Base-by-base conservation (phyloP, 208 protist genomes). In the Vickermania ingenoplastis region DNA sequence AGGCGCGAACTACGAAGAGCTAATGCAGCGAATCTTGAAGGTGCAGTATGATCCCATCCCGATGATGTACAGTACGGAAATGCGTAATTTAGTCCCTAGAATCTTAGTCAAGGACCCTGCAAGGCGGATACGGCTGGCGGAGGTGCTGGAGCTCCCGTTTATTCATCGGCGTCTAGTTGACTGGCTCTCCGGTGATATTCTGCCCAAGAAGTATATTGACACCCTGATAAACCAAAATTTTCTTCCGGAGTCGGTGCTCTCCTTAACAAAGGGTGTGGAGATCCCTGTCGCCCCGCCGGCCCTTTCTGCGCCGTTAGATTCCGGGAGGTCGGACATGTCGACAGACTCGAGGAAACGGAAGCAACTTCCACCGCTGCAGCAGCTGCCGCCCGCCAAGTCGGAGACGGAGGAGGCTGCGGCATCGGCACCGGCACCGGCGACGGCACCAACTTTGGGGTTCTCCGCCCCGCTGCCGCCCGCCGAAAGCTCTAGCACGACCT, bases 1-100 rank as follows among this genome's bases (percentile, higher is more conserved):
- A 58, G 87, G 84, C 21, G 85, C 64, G 31, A 89, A 86, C 69
- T 86, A 95, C 77, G 83, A 85, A 49, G 86, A 81, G 3, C 67
- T 97, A 21, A 90, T 94, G 73, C 86, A 93, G 71, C 83, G 86
- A 50, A 96, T 96, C 52, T 71, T 96, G 14, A 81, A 81, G 24
- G 86, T 89, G 21, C 84, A 87, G 61, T 94, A 94, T 61, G 80
- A 90, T 14, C 84, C 86, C 2, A 22, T 92, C 2, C 84, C 89
- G 1, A 65, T 65, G 41, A 63, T 83, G 17, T 95, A 93, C 66
- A 81, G 71, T 30, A 54, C 65, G 5, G 86, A 86, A 31, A 24
- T 92, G 67, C 73, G 86, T n/a, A 81, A 83, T 59, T 81, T 95
- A 51, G 72, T 92, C 0, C 60, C 79, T 13, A 77, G 77, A n/a